Evolutionary conservation across 495 filamentous ascomycete genomes (phyloP).

Genomic region (Sphaerosporella brunnea): DNA sequence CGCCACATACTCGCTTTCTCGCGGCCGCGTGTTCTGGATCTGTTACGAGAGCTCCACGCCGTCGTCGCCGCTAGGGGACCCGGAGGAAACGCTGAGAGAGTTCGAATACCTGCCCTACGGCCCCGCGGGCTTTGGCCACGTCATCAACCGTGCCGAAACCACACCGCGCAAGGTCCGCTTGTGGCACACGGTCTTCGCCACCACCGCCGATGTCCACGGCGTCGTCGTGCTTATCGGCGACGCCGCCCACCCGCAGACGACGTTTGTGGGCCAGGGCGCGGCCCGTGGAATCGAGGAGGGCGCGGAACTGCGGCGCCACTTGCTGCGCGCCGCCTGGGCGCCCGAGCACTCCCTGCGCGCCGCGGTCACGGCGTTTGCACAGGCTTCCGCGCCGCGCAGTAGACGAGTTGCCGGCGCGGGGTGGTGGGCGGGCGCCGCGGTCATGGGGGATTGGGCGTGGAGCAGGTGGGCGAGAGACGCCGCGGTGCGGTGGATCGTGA

Average conservation of each 20-base stretch:
- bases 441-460: constrained; percentile 16
- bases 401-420: constrained; percentile 9
- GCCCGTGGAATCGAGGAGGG: constrained; percentile 17
- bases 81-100: constrained; percentile 1
- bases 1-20: constrained; percentile 14
- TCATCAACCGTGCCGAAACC: neutral
- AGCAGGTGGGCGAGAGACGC: constrained; percentile 10
- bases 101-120: constrained; percentile 8
- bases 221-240: constrained; percentile 14
- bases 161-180: constrained; percentile 4
- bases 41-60: constrained; percentile 10
- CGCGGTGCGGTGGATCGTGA: neutral
- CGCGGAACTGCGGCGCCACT: constrained; percentile 3
- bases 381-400: neutral
- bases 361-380: constrained; percentile 4
- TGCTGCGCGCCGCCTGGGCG: constrained; percentile 10
- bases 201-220: constrained; percentile 1
- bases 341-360: neutral
- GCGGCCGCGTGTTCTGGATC: constrained; percentile 15
- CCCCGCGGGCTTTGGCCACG: neutral
- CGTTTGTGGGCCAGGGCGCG: constrained; percentile 16
- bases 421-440: constrained; percentile 12
- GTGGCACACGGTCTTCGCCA: constrained; percentile 8
- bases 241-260: constrained; percentile 18
- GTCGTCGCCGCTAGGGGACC: constrained; percentile 1